These are phyloP conservation scores for Clavispora phyllophila DNA, from an alignment of 805 yeast species.

Conservation along the genomic window DNA sequence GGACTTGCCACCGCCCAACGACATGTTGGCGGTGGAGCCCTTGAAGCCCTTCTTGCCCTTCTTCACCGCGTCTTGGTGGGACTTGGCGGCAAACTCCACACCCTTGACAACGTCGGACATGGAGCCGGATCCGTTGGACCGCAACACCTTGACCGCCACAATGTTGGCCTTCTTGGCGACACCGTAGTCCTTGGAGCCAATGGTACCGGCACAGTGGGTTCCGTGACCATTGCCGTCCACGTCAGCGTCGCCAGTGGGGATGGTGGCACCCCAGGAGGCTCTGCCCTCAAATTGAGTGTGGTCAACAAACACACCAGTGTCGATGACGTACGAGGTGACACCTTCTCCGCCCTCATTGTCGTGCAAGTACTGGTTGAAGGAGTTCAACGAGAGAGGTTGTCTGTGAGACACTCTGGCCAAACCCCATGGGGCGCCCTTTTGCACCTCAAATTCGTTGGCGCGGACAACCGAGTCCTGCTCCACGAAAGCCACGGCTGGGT, in stretches of 20 bases:
- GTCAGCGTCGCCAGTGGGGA: constrained; percentile 56
- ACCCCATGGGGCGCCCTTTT: constrained; percentile 93
- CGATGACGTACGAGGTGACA: constrained; percentile 73
- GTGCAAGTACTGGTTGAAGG: constrained; percentile 43
- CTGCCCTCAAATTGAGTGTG: constrained; percentile 65
- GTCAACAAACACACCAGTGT: constrained; percentile 68
- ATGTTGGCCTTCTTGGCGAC: constrained; percentile 59
- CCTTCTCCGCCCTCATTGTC: constrained; percentile 41
- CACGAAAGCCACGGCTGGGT: constrained; percentile 59
- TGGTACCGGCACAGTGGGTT: constrained; percentile 87
- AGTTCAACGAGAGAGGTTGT: constrained; percentile 59
- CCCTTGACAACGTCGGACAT: constrained; percentile 41
- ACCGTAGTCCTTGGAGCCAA: constrained; percentile 77
- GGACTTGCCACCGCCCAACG: constrained; percentile 55
- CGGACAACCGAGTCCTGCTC: constrained; percentile 65
- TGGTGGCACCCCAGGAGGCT: constrained; percentile 54
- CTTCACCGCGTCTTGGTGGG: constrained; percentile 34
- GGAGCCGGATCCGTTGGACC: constrained; percentile 34
- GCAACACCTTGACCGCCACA: constrained; percentile 40
- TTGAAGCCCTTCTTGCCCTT: constrained; percentile 43
- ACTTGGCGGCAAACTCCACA: constrained; percentile 40
- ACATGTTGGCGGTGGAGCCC: constrained; percentile 61
- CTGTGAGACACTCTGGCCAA: constrained; percentile 85
- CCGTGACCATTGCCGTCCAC: constrained; percentile 82
- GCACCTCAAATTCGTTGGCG: constrained; percentile 58